Conservation (phyloP, 352 stramenopile genomes). For the Globisporangium parvum region DNA sequence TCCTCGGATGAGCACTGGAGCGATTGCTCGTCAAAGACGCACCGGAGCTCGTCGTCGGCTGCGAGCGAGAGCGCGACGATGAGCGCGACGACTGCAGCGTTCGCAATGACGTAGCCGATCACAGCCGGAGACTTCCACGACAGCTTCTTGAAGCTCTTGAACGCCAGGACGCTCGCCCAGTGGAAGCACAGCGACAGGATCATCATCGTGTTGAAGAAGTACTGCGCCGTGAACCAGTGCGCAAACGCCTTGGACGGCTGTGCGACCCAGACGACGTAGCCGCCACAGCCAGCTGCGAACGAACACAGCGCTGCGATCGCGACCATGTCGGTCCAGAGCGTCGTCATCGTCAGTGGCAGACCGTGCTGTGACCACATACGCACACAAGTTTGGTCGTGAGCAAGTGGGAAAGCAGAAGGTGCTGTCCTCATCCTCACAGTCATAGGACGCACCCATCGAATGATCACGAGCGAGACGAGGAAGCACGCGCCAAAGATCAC, state of each 20-base stretch:
- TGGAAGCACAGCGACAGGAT: slow-evolving; percentile 87
- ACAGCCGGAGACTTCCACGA: slow-evolving; percentile 73
- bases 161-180: slow-evolving; percentile 76
- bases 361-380: slow-evolving; percentile 32
- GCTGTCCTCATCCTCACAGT: neutral
- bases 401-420: neutral
- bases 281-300: slow-evolving; percentile 70
- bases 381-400: neutral
- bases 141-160: slow-evolving; percentile 87
- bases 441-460: slow-evolving; percentile 43
- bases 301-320: slow-evolving; percentile 78
- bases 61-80: slow-evolving; percentile 57
- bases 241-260: slow-evolving; percentile 81
- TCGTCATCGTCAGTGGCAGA: slow-evolving; percentile 73
- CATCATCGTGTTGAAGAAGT: slow-evolving; percentile 87
- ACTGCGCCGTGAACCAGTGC: slow-evolving; percentile 82
- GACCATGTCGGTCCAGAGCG: slow-evolving; percentile 83
- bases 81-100: slow-evolving; percentile 53
- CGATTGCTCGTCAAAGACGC: slow-evolving; percentile 63
- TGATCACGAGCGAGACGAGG: slow-evolving; percentile 78
- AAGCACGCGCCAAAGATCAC: slow-evolving; percentile 76
- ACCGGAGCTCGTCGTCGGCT: slow-evolving; percentile 52
- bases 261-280: slow-evolving; percentile 79
- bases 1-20: slow-evolving; percentile 45
- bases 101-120: slow-evolving; percentile 62